phyloP scores from a whole-genome alignment of 2,329 filamentous ascomycete genomes.

The Pseudogymnoascus pannorum region DNA sequence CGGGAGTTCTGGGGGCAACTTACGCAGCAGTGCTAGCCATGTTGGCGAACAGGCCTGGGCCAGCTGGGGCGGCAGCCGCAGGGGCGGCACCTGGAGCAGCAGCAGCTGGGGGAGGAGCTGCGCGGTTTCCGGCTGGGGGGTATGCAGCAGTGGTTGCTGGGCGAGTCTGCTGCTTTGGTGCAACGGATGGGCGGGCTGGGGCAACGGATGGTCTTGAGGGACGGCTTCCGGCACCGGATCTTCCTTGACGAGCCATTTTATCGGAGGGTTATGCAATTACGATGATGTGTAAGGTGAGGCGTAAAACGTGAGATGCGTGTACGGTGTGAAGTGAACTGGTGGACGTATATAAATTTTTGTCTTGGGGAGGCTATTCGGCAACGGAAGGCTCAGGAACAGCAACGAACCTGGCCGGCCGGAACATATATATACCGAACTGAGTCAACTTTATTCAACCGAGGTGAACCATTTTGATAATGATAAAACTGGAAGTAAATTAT shows the following conservation, averaged over 20 bases:
- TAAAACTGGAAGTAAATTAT: neutral
- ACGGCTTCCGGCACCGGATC: conserved; percentile 53
- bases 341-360: conserved; percentile 11
- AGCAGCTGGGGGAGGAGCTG: conserved; percentile 38
- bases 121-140: conserved; percentile 41
- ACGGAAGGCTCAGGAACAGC: conserved; percentile 3
- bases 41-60: conserved; percentile 85
- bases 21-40: conserved; percentile 98
- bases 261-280: conserved; percentile 16
- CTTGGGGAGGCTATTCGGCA: conserved; percentile 1
- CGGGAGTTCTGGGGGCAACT: conserved; percentile 36
- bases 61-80: conserved; percentile 31
- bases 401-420: conserved; percentile 1
- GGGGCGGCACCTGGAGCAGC: conserved; percentile 21
- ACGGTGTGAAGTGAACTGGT: conserved; percentile 17
- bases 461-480: neutral
- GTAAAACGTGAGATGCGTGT: neutral
- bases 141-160: conserved; percentile 57
- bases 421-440: neutral
- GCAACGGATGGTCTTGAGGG: conserved; percentile 59
- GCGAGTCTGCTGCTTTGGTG: conserved; percentile 56
- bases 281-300: conserved; percentile 11
- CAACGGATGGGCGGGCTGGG: conserved; percentile 47
- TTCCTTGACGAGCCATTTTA: conserved; percentile 72
- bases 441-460: conserved; percentile 1